Base-by-base conservation (phyloP, 2,329 filamentous ascomycete genomes). In the Epichloe sp. region DNA sequence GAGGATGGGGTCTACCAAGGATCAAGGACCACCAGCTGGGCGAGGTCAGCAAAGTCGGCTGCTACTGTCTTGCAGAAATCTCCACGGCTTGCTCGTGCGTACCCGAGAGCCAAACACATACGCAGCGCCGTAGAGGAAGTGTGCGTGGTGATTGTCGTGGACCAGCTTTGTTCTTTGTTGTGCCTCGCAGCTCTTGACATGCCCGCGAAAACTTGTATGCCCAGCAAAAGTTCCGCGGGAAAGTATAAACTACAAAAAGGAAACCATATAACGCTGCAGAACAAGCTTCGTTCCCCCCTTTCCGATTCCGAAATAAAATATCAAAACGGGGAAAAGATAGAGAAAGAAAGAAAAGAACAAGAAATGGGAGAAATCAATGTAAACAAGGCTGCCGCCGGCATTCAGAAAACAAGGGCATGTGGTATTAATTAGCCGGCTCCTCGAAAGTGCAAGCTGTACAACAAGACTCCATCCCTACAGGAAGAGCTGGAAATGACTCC, bases 371-470 rank as follows among this genome's bases (percentile, higher is more conserved):
- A 35, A 44, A 17, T 14, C 7, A 48, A 34, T 46, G 31, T 42
- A 47, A 44, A 49, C 48, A 49, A 47, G 47, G 47, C 44, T 43
- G 40, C 36, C 50, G 26, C 26, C 43, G 43, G 43, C 43, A 31
- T 15, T 31, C 4, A 15, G n/a, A 37, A 38, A 38, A 38, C 8
- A 19, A 47, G 19, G 34, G 11, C 5, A 31, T 43, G n/a, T 12
- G 49, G 42, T 36, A 43, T 48, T 43, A 43, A 42, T 35, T 35
- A 26, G 42, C 34, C 36, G 36, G 26, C 19, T 47, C 11, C 23
- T 23, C 11, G 4, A 23, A 14, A 23, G 21, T 44, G 46, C 23
- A 49, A 60, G 54, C 56, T 56, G 61, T 62, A 62, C 60, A 62
- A 62, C 52, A 58, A 60, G 41, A 21, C 41, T 43, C 19, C 47